Evolutionary conservation across 345 rosid species (phyloP).

Genomic region (Conringia planisiliqua): DNA sequence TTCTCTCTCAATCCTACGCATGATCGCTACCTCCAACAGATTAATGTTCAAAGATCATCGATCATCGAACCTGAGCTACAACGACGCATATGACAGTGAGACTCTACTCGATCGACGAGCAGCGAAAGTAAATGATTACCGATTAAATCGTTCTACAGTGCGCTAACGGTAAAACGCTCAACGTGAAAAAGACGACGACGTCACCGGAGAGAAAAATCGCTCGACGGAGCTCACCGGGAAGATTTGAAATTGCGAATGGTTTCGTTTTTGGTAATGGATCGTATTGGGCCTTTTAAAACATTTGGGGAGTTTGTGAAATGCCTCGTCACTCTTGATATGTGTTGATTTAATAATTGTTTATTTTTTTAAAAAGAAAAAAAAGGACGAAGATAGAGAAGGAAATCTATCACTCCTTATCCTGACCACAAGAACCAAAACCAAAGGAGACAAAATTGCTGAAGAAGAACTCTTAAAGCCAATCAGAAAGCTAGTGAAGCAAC

Average conservation of each 20-base stretch:
- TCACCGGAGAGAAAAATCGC: constrained; percentile 19
- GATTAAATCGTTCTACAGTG: neutral
- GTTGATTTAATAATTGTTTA: neutral
- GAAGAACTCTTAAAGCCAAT: constrained; percentile 15
- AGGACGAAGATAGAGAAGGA: constrained; percentile 8
- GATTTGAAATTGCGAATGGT: constrained; percentile 15
- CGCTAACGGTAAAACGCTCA: neutral
- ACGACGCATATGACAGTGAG: neutral
- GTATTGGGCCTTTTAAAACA: neutral
- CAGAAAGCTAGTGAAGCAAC: constrained; percentile 14
- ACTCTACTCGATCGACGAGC: constrained; percentile 7
- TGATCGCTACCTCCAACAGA: neutral
- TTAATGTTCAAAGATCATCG: neutral
- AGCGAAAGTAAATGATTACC: neutral
- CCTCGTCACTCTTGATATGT: too few species aligned
- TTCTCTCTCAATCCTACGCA: neutral
- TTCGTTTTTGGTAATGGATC: neutral
- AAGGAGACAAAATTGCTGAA: constrained; percentile 9
- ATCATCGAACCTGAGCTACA: constrained; percentile 12
- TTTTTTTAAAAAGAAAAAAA: neutral
- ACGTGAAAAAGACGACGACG: constrained; percentile 15
- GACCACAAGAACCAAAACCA: constrained; percentile 36
- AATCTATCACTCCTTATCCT: constrained; percentile 66
- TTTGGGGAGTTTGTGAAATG: neutral
- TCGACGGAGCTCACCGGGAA: constrained; percentile 2